Conservation (phyloP, 1,284 basidiomycete genomes). For the Apiotrichum sp. region DNA sequence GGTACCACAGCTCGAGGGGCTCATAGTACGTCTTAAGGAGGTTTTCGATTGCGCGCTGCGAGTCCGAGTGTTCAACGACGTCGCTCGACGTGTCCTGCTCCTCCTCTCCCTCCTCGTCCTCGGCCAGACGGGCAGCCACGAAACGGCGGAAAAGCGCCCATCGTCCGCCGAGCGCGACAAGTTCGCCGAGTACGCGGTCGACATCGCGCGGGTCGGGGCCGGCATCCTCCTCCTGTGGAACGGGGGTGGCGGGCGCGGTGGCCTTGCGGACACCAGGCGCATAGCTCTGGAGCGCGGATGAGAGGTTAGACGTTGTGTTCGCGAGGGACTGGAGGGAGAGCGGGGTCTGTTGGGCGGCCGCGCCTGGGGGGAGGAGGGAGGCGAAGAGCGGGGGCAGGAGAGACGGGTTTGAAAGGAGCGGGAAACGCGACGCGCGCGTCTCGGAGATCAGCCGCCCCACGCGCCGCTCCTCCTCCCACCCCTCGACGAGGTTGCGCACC, state of each 20-base stretch:
- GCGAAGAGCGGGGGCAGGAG: slow-evolving; percentile 35
- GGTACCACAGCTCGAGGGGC: slow-evolving; percentile 88
- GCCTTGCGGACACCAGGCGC: slow-evolving; percentile 32
- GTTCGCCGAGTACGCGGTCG: slow-evolving; percentile 78
- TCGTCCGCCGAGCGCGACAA: slow-evolving; percentile 79
- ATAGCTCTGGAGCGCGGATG: slow-evolving; percentile 45
- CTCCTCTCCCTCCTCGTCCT: slow-evolving; percentile 22
- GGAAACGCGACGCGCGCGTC: slow-evolving; percentile 41
- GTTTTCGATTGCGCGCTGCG: slow-evolving; percentile 59
- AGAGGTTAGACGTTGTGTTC: slow-evolving; percentile 46
- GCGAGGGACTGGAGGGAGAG: slow-evolving; percentile 36
- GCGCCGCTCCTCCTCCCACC: slow-evolving; percentile 83
- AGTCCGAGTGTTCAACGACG: slow-evolving; percentile 47
- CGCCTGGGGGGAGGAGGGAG: slow-evolving; percentile 18
- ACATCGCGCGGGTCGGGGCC: slow-evolving; percentile 78
- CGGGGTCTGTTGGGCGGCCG: slow-evolving; percentile 10
- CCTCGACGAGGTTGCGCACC: slow-evolving; percentile 65
- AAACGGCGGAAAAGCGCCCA: slow-evolving; percentile 91
- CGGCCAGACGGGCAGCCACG: slow-evolving; percentile 56
- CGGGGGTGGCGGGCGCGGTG: slow-evolving; percentile 29
- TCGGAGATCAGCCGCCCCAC: slow-evolving; percentile 46
- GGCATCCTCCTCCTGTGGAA: slow-evolving; percentile 50
- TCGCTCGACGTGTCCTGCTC: slow-evolving; percentile 18
- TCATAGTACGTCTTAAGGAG: slow-evolving; percentile 71
- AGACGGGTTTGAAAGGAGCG: slow-evolving; percentile 34